Conservation (phyloP, 2,329 filamentous ascomycete species). For the Leptodontidium sp. region DNA sequence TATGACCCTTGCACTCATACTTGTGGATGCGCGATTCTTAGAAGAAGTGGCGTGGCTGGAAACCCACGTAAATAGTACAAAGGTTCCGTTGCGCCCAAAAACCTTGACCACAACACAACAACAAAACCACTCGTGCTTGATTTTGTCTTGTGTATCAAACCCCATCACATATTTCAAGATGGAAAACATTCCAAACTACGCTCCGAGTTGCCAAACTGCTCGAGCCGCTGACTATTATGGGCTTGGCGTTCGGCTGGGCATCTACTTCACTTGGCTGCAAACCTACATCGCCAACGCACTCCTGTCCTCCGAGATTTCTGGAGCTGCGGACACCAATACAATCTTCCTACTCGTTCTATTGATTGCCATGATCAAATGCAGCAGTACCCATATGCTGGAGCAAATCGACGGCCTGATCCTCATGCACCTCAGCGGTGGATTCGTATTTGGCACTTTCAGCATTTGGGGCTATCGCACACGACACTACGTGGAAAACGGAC, state of each 20-base stretch:
- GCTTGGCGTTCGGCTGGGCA: not conserved
- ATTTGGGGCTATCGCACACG: not conserved
- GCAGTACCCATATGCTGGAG: not conserved
- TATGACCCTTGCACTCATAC: too few relatives aligned
- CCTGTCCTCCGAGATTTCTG: not conserved
- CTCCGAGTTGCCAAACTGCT: not conserved
- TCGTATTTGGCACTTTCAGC: not conserved
- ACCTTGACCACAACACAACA: not conserved
- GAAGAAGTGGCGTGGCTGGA: too few relatives aligned
- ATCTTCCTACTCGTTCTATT: not conserved
- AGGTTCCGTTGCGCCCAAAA: too few relatives aligned
- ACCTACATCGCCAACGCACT: not conserved
- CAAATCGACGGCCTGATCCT: not conserved
- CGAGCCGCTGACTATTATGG: not conserved
- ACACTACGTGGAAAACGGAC: not conserved
- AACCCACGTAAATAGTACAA: too few relatives aligned
- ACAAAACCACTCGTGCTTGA: not conserved
- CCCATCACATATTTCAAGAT: not conserved
- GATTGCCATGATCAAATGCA: not conserved
- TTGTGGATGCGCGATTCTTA: too few relatives aligned
- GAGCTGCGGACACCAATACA: not conserved
- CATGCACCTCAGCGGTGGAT: not conserved
- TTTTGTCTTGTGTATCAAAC: not conserved
- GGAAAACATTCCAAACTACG: not conserved
- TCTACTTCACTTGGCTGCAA: not conserved